These are phyloP conservation scores for Piloderma croceum DNA, from an alignment of 768 basidiomycete species.

Conservation along the genomic window DNA sequence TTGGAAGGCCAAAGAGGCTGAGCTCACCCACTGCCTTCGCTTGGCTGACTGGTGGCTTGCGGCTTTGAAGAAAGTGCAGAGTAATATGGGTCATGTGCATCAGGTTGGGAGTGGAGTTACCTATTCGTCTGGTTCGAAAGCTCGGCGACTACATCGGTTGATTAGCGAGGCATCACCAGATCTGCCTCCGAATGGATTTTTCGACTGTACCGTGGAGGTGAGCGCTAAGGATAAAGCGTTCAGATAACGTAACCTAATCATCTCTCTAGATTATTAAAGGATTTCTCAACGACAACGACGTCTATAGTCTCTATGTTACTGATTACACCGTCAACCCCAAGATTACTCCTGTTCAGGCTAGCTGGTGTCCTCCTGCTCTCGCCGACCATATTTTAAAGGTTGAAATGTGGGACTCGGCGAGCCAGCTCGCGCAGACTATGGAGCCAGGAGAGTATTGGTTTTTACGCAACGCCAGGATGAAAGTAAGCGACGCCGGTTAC, in stretches of 20 bases:
- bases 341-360: slow-evolving; percentile 27
- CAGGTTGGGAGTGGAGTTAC: slow-evolving; percentile 2
- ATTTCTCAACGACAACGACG: slow-evolving; percentile 30
- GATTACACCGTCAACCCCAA: slow-evolving; percentile 51
- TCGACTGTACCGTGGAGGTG: slow-evolving; percentile 65
- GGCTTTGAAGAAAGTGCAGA: slow-evolving; percentile 14
- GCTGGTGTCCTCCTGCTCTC: slow-evolving; percentile 46
- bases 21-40: slow-evolving; percentile 38
- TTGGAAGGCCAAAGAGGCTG: slow-evolving; percentile 33
- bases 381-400: slow-evolving; percentile 44
- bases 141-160: slow-evolving; percentile 37
- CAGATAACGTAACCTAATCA: no score
- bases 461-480: slow-evolving; percentile 49
- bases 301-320: slow-evolving; percentile 54
- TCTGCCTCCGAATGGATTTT: slow-evolving; percentile 43
- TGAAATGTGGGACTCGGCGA: slow-evolving; percentile 55
- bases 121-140: slow-evolving; percentile 6
- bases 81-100: slow-evolving; percentile 2
- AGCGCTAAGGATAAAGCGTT: no score
- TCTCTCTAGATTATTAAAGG: slow-evolving; percentile 51
- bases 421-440: slow-evolving; percentile 37
- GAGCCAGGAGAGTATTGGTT: slow-evolving; percentile 44
- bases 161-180: slow-evolving; percentile 46
- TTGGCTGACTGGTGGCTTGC: slow-evolving; percentile 49
- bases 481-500: slow-evolving; percentile 30